These are phyloP conservation scores for Kodamaea sp. DNA, from an alignment of 1,139 yeast genomes.

Conservation along the genomic window DNA sequence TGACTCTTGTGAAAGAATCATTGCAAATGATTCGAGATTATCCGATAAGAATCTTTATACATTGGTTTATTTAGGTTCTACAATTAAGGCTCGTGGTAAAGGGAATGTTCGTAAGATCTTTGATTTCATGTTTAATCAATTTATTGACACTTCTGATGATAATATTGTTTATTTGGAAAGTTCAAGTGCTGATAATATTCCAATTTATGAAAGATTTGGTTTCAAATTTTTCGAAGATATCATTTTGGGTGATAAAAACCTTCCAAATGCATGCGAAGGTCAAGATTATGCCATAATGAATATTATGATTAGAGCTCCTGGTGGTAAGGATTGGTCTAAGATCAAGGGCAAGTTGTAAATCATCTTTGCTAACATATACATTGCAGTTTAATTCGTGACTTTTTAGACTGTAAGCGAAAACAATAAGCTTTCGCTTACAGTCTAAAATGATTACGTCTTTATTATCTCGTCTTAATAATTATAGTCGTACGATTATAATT, in stretches of 20 bases:
- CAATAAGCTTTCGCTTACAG: neutral
- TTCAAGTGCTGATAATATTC: constrained; percentile 49
- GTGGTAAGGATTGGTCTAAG: constrained; percentile 8
- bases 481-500: constrained; percentile 2
- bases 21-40: constrained; percentile 32
- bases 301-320: constrained; percentile 50
- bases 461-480: constrained; percentile 1
- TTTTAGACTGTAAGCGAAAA: no score
- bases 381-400: no score
- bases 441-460: neutral
- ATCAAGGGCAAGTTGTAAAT: constrained; percentile 10
- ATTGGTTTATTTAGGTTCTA: constrained; percentile 59
- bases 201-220: constrained; percentile 57
- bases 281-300: constrained; percentile 53
- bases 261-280: constrained; percentile 34
- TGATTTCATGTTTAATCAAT: constrained; percentile 50
- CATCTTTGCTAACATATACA: no score
- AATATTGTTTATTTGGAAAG: constrained; percentile 56
- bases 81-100: constrained; percentile 59
- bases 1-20: constrained; percentile 43
- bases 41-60: constrained; percentile 46
- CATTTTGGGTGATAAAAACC: constrained; percentile 40
- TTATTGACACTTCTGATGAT: constrained; percentile 44
- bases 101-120: constrained; percentile 61
- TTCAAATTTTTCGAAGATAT: constrained; percentile 50